Base-by-base conservation (phyloP, 768 basidiomycete species). In the Phanerochaete carnosa region DNA sequence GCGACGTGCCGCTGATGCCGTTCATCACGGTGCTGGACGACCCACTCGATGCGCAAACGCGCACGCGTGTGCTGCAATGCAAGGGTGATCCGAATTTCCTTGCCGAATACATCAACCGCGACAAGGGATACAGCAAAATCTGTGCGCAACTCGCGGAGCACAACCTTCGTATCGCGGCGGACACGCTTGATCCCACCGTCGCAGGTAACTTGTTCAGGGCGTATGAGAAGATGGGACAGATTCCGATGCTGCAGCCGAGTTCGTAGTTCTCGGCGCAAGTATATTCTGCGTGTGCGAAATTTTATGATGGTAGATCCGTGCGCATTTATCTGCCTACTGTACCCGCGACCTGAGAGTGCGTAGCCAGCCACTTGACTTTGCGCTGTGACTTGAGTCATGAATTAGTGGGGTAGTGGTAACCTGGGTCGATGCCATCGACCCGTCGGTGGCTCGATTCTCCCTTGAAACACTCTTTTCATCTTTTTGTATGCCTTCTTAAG, bases 381-480 rank as follows among this genome's bases (percentile, higher is more conserved):
- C n/a, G n/a, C n/a, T 35, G 15, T 35, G 33, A 35, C 15, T 35
- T 35, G 33, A 35, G 33, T 7, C 15, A 50, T 8, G 69, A 68
- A 70, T 69, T 71, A 71, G 69, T 71, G 70, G 70, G 70, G 70
- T 71, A 71, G 70, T 71, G 70, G 70, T 71, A 71, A 71, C 70
- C 70, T 71, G 70, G 70, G 70, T 71, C 70, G 70, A 69, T 71
- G 70, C 70, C 70, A 71, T 72, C 86, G 87, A 88, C 85, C 87
- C 87, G 87, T 87, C 87, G 87, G 85, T 86, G 86, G 87, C 88
- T 89, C 86, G 85, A 89, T 89, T 88, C 87, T 86, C 87, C 63
- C 86, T 88, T 88, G 86, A 88, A 88, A 87, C 87, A 87, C 13
- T 8, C 13, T 26, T 19, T 9, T 52, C 28, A 19, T 23, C 12